A percentile compares a stretch with the other conserved stretches of the same genome.
Conservation (phyloP, 148 eudicot species). For the Rhododendron simsii region DNA sequence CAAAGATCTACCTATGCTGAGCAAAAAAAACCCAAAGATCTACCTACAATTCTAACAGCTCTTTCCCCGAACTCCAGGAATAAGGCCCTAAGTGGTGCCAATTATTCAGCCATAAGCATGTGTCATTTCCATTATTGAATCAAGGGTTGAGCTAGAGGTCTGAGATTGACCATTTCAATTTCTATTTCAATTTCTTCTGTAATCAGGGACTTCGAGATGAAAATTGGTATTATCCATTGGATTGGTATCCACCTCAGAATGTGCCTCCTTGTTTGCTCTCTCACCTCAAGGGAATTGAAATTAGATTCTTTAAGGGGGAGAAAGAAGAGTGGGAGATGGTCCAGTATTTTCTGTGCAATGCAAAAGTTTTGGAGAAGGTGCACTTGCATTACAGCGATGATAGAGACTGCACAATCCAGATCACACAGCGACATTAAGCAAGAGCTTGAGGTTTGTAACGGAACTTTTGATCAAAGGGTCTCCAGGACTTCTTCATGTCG, state of each 20-base stretch:
- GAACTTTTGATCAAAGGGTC: not conserved
- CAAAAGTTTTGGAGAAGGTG: conserved; percentile 20
- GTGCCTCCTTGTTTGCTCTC: conserved; percentile 14
- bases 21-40: too few relatives aligned
- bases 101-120: too few relatives aligned
- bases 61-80: too few relatives aligned
- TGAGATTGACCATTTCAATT: not conserved
- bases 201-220: not conserved
- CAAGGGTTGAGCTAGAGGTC: too few relatives aligned
- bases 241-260: not conserved
- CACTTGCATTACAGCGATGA: not conserved
- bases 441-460: not conserved
- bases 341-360: conserved; percentile 3
- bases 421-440: not conserved
- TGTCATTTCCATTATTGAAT: too few relatives aligned
- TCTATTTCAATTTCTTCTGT: too few relatives aligned
- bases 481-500: not conserved
- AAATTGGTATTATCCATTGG: not conserved
- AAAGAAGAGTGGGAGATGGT: not conserved
- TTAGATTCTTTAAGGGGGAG: not conserved
- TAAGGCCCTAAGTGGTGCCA: too few relatives aligned
- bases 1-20: too few relatives aligned
- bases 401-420: not conserved
- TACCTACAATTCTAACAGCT: too few relatives aligned
- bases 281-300: conserved; percentile 20